phyloP scores from a whole-genome alignment of 2,329 filamentous ascomycete species.

The Fusarium abutilonis region DNA sequence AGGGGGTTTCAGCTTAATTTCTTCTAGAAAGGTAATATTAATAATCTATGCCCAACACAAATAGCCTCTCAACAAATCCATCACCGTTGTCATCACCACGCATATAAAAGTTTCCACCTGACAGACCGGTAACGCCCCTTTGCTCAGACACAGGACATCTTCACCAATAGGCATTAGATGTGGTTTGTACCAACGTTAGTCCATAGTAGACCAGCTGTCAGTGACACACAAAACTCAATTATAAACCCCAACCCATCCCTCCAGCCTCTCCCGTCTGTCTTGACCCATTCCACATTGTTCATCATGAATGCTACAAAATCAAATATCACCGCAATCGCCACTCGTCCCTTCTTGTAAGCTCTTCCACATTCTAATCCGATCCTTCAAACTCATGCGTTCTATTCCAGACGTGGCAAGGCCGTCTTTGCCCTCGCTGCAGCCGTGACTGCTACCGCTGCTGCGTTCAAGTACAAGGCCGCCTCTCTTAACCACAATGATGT shows the following conservation, averaged over 20 bases:
- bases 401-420: constrained; percentile 52
- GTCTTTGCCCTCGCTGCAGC: constrained; percentile 50
- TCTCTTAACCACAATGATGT: constrained; percentile 55
- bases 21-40: too few species aligned
- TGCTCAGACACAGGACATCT: not conserved
- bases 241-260: constrained; percentile 20
- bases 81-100: not conserved
- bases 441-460: constrained; percentile 43
- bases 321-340: constrained; percentile 22
- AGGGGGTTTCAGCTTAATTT: too few species aligned
- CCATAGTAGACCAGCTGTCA: not conserved
- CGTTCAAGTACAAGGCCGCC: constrained; percentile 50
- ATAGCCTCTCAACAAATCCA: too few species aligned
- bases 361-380: not conserved
- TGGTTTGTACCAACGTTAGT: not conserved
- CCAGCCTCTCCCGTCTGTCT: not conserved
- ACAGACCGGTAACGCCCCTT: not conserved
- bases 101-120: not conserved
- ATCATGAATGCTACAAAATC: constrained; percentile 13
- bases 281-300: not conserved
- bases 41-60: too few species aligned
- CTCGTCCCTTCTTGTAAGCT: constrained; percentile 40
- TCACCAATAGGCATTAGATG: constrained; percentile 6
- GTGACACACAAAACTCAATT: constrained; percentile 1
- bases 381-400: not conserved